phyloP scores from a whole-genome alignment of 352 stramenopile genomes.

The Blastocystis hominis region DNA sequence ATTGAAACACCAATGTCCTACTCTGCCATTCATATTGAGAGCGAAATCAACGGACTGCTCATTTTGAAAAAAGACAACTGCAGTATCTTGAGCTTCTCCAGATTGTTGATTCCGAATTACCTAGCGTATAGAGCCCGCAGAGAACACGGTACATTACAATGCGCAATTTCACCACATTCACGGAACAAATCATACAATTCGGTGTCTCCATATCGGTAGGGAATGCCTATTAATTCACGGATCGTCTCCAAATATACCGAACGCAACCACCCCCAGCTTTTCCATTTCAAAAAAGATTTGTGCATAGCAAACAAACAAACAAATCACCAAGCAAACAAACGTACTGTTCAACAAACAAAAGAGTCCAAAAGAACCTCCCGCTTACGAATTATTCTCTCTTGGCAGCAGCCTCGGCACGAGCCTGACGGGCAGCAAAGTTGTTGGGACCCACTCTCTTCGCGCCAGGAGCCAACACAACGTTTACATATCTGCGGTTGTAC shows the following conservation, averaged over 20 bases:
- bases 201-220: not conserved
- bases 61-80: slow-evolving; percentile 33
- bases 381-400: slow-evolving; percentile 77
- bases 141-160: not conserved
- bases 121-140: not conserved
- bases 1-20: not conserved
- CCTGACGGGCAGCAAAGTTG: slow-evolving; percentile 79
- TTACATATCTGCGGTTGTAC: slow-evolving; percentile 99
- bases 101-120: not conserved
- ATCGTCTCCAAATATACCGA: not conserved
- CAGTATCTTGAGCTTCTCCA: not conserved
- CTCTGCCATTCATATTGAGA: slow-evolving; percentile 1
- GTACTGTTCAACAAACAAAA: too few species aligned
- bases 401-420: slow-evolving; percentile 58
- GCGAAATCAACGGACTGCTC: slow-evolving; percentile 16
- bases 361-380: slow-evolving; percentile 14
- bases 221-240: not conserved
- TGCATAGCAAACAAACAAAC: slow-evolving; percentile 17
- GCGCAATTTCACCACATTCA: not conserved
- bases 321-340: too few species aligned
- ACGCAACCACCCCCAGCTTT: not conserved
- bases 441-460: slow-evolving; percentile 94
- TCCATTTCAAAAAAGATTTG: not conserved
- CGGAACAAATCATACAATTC: not conserved
- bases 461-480: slow-evolving; percentile 88